Percentiles rank a stretch among this genome's conserved stretches.
Conservation (phyloP, 2,329 filamentous ascomycete species). For the Exophiala lecanii-corni region DNA sequence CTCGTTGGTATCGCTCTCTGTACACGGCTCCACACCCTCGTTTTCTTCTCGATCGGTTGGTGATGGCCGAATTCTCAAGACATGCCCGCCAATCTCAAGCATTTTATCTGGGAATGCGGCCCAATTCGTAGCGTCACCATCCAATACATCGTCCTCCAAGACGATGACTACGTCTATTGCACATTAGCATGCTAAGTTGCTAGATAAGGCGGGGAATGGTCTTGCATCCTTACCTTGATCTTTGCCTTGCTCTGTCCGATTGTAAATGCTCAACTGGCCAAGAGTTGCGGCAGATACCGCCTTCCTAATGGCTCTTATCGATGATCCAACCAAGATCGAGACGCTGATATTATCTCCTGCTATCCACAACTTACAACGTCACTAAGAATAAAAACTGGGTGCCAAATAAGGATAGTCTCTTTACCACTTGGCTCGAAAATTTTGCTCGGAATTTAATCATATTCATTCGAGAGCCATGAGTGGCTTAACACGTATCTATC, state of each 20-base stretch:
- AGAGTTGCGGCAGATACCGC: background rate
- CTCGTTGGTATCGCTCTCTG: slow-evolving; percentile 1
- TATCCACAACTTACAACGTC: slow-evolving; percentile 1
- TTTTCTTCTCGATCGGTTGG: slow-evolving; percentile 1
- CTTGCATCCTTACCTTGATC: slow-evolving; percentile 1
- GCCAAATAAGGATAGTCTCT: slow-evolving; percentile 1
- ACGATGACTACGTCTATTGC: background rate
- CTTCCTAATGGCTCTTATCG: background rate
- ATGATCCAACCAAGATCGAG: slow-evolving; percentile 1
- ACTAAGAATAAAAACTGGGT: slow-evolving; percentile 1
- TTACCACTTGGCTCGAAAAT: background rate
- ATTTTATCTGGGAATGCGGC: background rate
- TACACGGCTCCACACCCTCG: background rate
- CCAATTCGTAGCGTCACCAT: background rate
- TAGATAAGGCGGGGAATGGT: background rate
- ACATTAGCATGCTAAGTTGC: background rate
- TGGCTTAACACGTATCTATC: slow-evolving; percentile 1
- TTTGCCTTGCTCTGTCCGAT: background rate
- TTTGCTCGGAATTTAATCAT: slow-evolving; percentile 1
- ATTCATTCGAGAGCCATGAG: background rate
- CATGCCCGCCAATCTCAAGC: background rate
- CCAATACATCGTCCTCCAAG: slow-evolving; percentile 1
- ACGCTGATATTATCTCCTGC: slow-evolving; percentile 1
- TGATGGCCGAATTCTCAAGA: slow-evolving; percentile 1
- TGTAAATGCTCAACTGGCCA: background rate